A percentile compares a stretch with the other conserved stretches of the same genome.
phyloP scores from a whole-genome alignment of 345 rosid genomes.

The Populus pruinosa region DNA sequence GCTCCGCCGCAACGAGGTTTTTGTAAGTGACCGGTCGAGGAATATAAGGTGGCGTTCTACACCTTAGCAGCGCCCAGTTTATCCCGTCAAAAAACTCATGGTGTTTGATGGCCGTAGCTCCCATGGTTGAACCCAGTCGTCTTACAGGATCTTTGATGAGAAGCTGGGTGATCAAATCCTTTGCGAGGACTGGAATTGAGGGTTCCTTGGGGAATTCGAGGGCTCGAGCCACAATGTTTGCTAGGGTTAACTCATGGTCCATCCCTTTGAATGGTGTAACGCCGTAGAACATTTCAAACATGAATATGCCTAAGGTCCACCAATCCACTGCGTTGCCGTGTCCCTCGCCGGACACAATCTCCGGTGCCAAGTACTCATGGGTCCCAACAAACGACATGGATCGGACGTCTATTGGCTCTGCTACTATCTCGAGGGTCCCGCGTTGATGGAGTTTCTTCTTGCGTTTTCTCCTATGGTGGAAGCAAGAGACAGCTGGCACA shows the following conservation, averaged over 20 bases:
- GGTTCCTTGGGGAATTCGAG: constrained; percentile 66
- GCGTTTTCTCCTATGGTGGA: constrained; percentile 35
- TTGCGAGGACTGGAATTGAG: constrained; percentile 32
- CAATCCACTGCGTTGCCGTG: constrained; percentile 71
- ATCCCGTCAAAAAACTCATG: constrained; percentile 51
- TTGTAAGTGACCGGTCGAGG: constrained; percentile 23
- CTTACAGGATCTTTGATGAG: constrained; percentile 46
- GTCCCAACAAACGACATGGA: constrained; percentile 71
- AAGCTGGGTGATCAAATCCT: constrained; percentile 53
- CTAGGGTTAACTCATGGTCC: constrained; percentile 56
- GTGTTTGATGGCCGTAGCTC: constrained; percentile 48
- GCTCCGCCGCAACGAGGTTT: not conserved
- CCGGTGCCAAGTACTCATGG: constrained; percentile 66
- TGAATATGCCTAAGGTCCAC: constrained; percentile 67
- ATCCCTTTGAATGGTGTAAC: constrained; percentile 54
- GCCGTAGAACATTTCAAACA: constrained; percentile 54
- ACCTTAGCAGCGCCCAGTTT: constrained; percentile 63
- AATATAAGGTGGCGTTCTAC: constrained; percentile 45
- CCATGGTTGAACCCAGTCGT: constrained; percentile 58
- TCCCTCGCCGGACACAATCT: constrained; percentile 59
- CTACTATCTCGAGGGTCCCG: constrained; percentile 42
- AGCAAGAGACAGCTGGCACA: constrained; percentile 48
- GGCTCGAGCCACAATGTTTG: constrained; percentile 60
- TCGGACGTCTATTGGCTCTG: constrained; percentile 55
- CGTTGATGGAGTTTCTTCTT: constrained; percentile 27